phyloP scores from a whole-genome alignment of 768 basidiomycete species.

The Tylopilus sp. region DNA sequence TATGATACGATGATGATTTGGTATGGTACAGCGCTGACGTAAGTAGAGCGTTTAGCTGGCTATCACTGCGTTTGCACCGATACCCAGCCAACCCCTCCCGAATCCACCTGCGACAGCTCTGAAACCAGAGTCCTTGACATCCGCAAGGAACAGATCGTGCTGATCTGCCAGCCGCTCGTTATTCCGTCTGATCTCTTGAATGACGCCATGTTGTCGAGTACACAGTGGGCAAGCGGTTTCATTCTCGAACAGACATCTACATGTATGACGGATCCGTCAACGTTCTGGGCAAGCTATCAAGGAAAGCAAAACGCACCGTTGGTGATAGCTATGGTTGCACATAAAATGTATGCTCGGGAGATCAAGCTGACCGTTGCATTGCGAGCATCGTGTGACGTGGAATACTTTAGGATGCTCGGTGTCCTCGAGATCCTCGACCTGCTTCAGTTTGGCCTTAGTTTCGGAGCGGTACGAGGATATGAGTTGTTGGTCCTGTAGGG shows the following conservation, averaged over 20 bases:
- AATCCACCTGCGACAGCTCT: conserved; percentile 68
- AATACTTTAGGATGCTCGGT: conserved; percentile 80
- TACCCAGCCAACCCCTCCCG: conserved; percentile 55
- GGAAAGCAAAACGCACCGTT: conserved; percentile 44
- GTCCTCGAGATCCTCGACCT: conserved; percentile 79
- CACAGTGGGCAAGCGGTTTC: conserved; percentile 91
- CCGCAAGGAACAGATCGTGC: conserved; percentile 74
- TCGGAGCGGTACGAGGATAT: conserved; percentile 88
- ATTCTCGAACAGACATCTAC: conserved; percentile 83
- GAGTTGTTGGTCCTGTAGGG: conserved; percentile 75
- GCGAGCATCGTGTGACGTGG: conserved; percentile 90
- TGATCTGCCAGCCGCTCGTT: conserved; percentile 83
- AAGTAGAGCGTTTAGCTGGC: not conserved
- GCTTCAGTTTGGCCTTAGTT: conserved; percentile 73
- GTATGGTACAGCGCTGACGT: not conserved
- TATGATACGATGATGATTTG: not conserved
- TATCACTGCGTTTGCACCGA: not conserved
- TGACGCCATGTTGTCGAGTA: conserved; percentile 80
- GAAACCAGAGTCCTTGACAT: conserved; percentile 71
- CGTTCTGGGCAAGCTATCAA: not conserved
- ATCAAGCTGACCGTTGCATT: conserved; percentile 86
- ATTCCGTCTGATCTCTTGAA: conserved; percentile 84
- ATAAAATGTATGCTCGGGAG: conserved; percentile 95
- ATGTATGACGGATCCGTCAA: not conserved
- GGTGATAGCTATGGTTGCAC: conserved; percentile 97